Percentiles rank a stretch among this genome's conserved stretches.
Evolutionary conservation across 2,329 filamentous ascomycete genomes (phyloP).

Genomic region (Diatrype stigma): DNA sequence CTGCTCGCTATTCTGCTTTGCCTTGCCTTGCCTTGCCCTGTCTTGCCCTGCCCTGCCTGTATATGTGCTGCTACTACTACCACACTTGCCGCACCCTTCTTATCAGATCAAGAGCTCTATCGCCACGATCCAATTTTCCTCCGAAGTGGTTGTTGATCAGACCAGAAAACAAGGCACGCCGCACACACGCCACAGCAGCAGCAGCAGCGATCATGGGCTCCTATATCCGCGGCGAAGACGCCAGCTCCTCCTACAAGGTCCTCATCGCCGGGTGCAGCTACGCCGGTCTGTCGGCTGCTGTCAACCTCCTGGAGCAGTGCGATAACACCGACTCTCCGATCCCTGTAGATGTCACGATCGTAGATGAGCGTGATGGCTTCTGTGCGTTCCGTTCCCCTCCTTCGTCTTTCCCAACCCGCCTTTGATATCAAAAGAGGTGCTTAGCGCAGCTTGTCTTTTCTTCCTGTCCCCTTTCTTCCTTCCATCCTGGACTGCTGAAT

Average conservation of each 20-base stretch:
- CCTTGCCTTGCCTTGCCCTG: too few relatives aligned
- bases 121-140: slow-evolving; percentile 3
- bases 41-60: too few relatives aligned
- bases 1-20: neutral
- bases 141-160: too few relatives aligned
- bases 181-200: neutral
- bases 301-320: slow-evolving; percentile 65
- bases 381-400: too few relatives aligned
- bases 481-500: neutral
- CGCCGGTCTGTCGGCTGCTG: slow-evolving; percentile 61
- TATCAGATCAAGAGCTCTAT: neutral
- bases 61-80: too few relatives aligned
- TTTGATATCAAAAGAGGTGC: too few relatives aligned
- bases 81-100: too few relatives aligned
- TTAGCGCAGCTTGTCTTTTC: too few relatives aligned
- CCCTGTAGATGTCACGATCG: slow-evolving; percentile 65
- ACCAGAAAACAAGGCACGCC: neutral
- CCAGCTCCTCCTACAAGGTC: slow-evolving; percentile 43
- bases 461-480: neutral
- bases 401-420: too few relatives aligned
- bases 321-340: slow-evolving; percentile 46
- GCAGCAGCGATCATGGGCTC: slow-evolving; percentile 8
- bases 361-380: slow-evolving; percentile 79
- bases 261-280: slow-evolving; percentile 70
- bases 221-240: slow-evolving; percentile 8